phyloP scores from a whole-genome alignment of 805 yeast genomes.

The Lipomyces starkeyi region DNA sequence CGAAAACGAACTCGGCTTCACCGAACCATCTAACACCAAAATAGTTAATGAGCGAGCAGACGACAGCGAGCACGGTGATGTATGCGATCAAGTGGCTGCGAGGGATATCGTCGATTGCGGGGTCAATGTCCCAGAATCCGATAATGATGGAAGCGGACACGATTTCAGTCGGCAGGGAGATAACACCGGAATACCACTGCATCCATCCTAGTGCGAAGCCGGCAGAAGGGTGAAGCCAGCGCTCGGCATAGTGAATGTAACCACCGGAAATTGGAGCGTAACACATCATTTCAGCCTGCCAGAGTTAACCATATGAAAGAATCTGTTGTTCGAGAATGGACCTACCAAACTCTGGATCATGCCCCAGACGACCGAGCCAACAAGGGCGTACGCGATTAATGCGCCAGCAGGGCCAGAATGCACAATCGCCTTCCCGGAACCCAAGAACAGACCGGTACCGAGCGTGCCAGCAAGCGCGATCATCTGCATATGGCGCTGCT shows the following conservation, averaged over 20 bases:
- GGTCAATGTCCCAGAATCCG: constrained; percentile 54
- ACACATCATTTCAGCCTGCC: constrained; percentile 33
- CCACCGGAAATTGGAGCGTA: constrained; percentile 58
- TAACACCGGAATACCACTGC: constrained; percentile 60
- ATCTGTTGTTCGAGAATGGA: neutral
- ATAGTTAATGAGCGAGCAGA: constrained; percentile 52
- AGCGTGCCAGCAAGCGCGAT: constrained; percentile 83
- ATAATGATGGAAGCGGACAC: constrained; percentile 67
- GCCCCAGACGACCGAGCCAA: constrained; percentile 33
- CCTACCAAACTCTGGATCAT: constrained; percentile 33
- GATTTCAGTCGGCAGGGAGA: constrained; percentile 67
- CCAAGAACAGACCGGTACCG: constrained; percentile 71
- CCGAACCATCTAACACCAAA: constrained; percentile 57
- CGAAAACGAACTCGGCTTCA: constrained; percentile 59
- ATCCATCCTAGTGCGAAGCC: constrained; percentile 75
- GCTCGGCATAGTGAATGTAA: constrained; percentile 58
- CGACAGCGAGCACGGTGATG: constrained; percentile 56
- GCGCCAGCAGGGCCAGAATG: constrained; percentile 45
- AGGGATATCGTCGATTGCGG: constrained; percentile 40
- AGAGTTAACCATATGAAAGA: neutral
- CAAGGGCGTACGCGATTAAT: constrained; percentile 45
- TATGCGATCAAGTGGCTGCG: constrained; percentile 55
- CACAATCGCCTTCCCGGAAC: constrained; percentile 36
- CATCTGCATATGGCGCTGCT: constrained; percentile 75
- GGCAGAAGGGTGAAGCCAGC: constrained; percentile 68